A percentile compares a stretch with the other conserved stretches of the same genome.
Evolutionary conservation across 176 grass and related monocot species (phyloP).

Genomic region (Carex cristatella): DNA sequence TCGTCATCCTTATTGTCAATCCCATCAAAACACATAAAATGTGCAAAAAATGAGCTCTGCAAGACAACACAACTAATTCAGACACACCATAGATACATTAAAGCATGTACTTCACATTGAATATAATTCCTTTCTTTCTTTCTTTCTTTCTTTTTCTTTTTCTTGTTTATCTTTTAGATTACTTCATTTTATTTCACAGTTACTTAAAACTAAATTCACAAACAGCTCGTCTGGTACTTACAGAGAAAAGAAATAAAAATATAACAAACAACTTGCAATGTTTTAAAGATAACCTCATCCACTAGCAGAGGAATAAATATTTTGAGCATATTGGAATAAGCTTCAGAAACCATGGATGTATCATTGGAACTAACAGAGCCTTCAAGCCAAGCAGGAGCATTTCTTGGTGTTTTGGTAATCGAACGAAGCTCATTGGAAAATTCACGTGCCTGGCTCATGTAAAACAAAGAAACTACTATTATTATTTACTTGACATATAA

Average conservation of each 20-base stretch:
- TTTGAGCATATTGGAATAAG: slow-evolving; percentile 97
- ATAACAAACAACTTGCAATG: not conserved
- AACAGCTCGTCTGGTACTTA: not conserved
- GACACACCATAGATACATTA: not conserved
- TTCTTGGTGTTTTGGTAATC: slow-evolving; percentile 88
- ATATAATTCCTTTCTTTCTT: not conserved
- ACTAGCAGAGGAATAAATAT: slow-evolving; percentile 99
- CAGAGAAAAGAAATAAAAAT: not conserved
- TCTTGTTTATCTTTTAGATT: not conserved
- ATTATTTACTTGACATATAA: not conserved
- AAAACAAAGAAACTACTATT: not conserved
- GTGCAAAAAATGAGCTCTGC: slow-evolving; percentile 99
- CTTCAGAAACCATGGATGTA: slow-evolving; percentile 89
- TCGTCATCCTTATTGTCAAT: slow-evolving; percentile 45
- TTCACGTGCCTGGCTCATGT: slow-evolving; percentile 75
- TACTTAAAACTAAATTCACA: not conserved
- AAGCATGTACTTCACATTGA: not conserved
- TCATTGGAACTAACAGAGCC: slow-evolving; percentile 61
- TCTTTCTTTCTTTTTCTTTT: not conserved
- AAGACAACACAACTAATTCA: slow-evolving; percentile 20
- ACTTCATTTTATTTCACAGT: not conserved
- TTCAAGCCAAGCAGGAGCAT: slow-evolving; percentile 81
- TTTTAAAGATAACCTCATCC: slow-evolving; percentile 61
- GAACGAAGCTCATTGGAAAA: slow-evolving; percentile 97
- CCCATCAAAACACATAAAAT: slow-evolving; percentile 99